phyloP scores from a whole-genome alignment of 2,329 filamentous ascomycete species.

The Davidsoniella neocaledoniae region DNA sequence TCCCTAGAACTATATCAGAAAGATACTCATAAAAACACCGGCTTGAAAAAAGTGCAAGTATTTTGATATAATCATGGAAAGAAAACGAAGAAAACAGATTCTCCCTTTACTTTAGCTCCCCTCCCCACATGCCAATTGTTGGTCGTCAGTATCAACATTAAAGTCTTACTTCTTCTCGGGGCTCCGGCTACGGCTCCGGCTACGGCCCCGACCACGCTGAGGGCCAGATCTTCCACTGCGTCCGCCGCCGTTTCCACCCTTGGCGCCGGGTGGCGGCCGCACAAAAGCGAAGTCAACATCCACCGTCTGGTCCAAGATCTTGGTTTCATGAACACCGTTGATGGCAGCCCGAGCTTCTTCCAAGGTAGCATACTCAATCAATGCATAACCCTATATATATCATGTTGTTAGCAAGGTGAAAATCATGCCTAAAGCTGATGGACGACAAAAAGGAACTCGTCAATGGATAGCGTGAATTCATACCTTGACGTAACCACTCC shows the following conservation, averaged over 20 bases:
- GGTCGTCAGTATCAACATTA: not conserved
- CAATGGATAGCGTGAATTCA: not conserved
- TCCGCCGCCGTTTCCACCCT: slow-evolving; percentile 5
- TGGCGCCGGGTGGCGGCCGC: slow-evolving; percentile 51
- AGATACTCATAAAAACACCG: too few relatives aligned
- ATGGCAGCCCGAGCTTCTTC: slow-evolving; percentile 69
- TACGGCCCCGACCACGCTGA: slow-evolving; percentile 22
- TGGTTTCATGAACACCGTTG: slow-evolving; percentile 58
- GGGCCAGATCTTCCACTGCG: slow-evolving; percentile 19
- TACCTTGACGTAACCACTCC: slow-evolving; percentile 78
- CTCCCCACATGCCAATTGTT: not conserved
- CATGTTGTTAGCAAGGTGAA: not conserved
- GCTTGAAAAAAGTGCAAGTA: too few relatives aligned
- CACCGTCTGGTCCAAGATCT: slow-evolving; percentile 67
- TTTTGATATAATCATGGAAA: not conserved
- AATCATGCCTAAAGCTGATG: not conserved
- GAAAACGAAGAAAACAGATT: not conserved
- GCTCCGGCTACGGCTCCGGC: slow-evolving; percentile 31
- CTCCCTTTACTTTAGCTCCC: not conserved
- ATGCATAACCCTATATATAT: slow-evolving; percentile 51
- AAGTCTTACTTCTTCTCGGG: slow-evolving; percentile 14
- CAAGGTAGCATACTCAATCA: slow-evolving; percentile 70
- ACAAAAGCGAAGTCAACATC: slow-evolving; percentile 76
- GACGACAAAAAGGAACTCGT: not conserved
- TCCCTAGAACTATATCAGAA: too few relatives aligned